Base-by-base conservation (phyloP, 2,329 filamentous ascomycete species). In the Diplodia scrobiculata region DNA sequence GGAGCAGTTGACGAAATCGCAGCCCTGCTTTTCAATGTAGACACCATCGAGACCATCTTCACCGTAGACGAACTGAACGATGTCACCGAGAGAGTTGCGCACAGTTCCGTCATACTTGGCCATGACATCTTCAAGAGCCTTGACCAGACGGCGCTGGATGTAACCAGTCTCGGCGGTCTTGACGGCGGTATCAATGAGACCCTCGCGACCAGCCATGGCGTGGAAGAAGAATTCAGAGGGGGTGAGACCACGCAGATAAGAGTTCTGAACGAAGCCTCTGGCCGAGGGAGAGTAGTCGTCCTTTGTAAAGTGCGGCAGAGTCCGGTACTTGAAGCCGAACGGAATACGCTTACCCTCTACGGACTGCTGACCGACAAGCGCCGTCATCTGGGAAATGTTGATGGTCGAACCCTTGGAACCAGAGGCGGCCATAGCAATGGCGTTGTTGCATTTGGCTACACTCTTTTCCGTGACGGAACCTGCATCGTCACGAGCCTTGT, bases 321-420 rank as follows among this genome's bases (percentile, higher is more conserved):
- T 97, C 63, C 95, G 89, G 77, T 99, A 98, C 78, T 98, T 97
- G 87, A 99, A 99, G 25, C 96, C 95, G 75, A 97, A 99, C 0
- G 95, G 95, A 82, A 99, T 97, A 83, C 95, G 95, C 81, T 97
- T 97, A 73, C 95, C 96, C 81, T 99, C 95, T 9, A 99, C 92
- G 70, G 96, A 96, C 77, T 99, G 96, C 77, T 99, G 95, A 70
- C 96, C 95, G 68, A 99, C 96, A 70, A 98, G 86, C 29, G 95
- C 95, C 69, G 93, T 96, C 95, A 99, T 99, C 80, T 99, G 95
- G 17, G 96, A 97, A 73, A 99, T 98, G 78, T 99, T 99, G 84
- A 99, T 98, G 13, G 92, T 94, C 2, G 95, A 98, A 77, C 95
- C 95, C 83, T 99, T 99, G 71, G 96, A 99, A 74, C 95, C 95